Evolutionary conservation across 257 asterid species (phyloP).

Genomic region (Ilex aquifolium): DNA sequence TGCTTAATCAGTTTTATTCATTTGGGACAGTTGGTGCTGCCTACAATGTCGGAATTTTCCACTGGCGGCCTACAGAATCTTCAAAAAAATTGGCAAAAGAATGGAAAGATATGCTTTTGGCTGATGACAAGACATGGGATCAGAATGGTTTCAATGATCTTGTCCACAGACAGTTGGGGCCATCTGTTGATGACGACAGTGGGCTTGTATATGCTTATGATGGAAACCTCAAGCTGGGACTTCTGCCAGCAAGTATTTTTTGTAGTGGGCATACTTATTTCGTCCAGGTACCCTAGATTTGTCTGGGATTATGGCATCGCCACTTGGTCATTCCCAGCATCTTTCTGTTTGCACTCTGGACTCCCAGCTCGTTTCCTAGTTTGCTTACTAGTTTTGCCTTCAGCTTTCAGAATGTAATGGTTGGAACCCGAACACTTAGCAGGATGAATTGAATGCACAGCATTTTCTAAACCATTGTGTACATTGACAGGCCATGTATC

Average conservation of each 20-base stretch:
- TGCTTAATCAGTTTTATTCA: slow-evolving; percentile 3
- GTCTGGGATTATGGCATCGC: background rate
- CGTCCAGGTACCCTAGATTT: slow-evolving; percentile 62
- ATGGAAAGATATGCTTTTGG: slow-evolving; percentile 84
- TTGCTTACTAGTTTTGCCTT: slow-evolving; percentile 1
- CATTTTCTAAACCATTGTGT: slow-evolving; percentile 13
- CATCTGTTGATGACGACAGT: slow-evolving; percentile 92
- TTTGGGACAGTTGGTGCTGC: slow-evolving; percentile 67
- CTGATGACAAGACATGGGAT: slow-evolving; percentile 91
- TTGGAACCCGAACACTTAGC: background rate
- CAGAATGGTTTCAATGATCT: slow-evolving; percentile 93
- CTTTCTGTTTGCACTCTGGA: background rate
- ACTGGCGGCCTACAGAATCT: slow-evolving; percentile 90
- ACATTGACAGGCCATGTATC: slow-evolving; percentile 62
- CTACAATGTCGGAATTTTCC: slow-evolving; percentile 94
- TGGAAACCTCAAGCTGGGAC: slow-evolving; percentile 89
- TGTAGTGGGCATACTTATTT: slow-evolving; percentile 99
- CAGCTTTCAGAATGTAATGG: background rate
- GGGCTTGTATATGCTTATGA: slow-evolving; percentile 97
- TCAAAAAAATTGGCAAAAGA: slow-evolving; percentile 79
- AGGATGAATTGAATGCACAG: background rate
- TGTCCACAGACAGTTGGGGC: slow-evolving; percentile 82
- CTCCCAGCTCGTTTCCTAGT: background rate
- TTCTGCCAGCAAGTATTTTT: slow-evolving; percentile 94
- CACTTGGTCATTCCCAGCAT: background rate